Evolutionary conservation across 768 basidiomycete species (phyloP).

Genomic region (Leccinum incarnatum): DNA sequence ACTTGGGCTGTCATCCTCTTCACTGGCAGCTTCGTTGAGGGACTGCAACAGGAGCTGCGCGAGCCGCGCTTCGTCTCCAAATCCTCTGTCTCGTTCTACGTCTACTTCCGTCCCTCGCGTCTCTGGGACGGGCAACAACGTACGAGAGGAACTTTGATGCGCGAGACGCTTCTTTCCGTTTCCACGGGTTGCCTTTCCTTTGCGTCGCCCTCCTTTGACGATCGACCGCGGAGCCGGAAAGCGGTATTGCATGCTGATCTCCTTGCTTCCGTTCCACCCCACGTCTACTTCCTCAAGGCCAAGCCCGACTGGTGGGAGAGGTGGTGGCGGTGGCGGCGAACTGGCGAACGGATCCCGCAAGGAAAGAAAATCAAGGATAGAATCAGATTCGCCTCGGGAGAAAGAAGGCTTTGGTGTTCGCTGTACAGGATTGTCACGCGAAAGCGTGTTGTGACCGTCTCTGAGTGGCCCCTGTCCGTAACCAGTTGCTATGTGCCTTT

Average conservation of each 20-base stretch:
- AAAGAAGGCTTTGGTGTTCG: slow-evolving; percentile 20
- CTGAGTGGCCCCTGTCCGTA: neutral
- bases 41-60: slow-evolving; percentile 33
- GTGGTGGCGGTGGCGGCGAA: slow-evolving; percentile 32
- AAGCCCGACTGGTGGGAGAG: slow-evolving; percentile 26
- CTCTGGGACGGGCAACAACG: slow-evolving; percentile 24
- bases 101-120: slow-evolving; percentile 18
- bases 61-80: slow-evolving; percentile 30
- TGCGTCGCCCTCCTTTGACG: slow-evolving; percentile 23
- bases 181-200: slow-evolving; percentile 14
- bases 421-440: neutral
- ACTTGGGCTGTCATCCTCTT: slow-evolving; percentile 2
- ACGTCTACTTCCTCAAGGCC: slow-evolving; percentile 29
- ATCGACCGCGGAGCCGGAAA: slow-evolving; percentile 33
- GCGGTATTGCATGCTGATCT: slow-evolving; percentile 29
- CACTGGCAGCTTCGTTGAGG: slow-evolving; percentile 14
- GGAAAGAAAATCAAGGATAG: slow-evolving; percentile 32
- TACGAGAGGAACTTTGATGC: slow-evolving; percentile 28
- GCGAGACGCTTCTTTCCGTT: slow-evolving; percentile 23
- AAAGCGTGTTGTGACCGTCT: neutral
- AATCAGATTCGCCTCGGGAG: slow-evolving; percentile 24
- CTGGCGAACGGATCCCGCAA: slow-evolving; percentile 35
- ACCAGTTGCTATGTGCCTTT: slow-evolving; percentile 1
- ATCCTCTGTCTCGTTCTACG: slow-evolving; percentile 14
- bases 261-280: slow-evolving; percentile 24